A percentile compares a stretch with the other conserved stretches of the same genome.
phyloP scores from a whole-genome alignment of 2,329 filamentous ascomycete genomes.

The Exserohilum turcica region DNA sequence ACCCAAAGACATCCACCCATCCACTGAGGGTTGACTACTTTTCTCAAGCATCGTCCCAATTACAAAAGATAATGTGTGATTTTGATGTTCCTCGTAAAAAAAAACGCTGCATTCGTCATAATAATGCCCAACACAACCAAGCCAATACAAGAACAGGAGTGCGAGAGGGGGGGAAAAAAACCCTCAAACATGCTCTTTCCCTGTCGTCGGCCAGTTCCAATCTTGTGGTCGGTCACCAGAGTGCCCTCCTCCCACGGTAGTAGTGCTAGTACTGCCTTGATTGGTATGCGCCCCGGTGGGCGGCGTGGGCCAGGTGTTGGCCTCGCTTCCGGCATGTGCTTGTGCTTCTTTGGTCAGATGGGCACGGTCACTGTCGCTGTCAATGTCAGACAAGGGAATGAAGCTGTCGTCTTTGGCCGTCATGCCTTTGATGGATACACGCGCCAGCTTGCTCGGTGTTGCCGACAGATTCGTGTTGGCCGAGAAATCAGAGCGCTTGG shows the following conservation, averaged over 20 bases:
- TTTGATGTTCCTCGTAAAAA: too few relatives aligned
- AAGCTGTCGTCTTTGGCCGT: slow-evolving; percentile 23
- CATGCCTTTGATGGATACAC: slow-evolving; percentile 25
- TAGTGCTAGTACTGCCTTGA: slow-evolving; percentile 1
- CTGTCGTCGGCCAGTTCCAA: slow-evolving; percentile 10
- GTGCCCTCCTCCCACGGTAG: neutral
- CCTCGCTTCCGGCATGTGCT: slow-evolving; percentile 4
- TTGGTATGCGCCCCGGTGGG: slow-evolving; percentile 9
- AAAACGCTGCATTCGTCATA: too few relatives aligned
- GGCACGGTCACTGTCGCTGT: slow-evolving; percentile 14
- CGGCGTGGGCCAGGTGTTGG: slow-evolving; percentile 10
- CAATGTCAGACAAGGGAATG: slow-evolving; percentile 28
- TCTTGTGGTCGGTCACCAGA: slow-evolving; percentile 9
- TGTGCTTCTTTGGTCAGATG: slow-evolving; percentile 1
- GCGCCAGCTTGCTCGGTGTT: slow-evolving; percentile 4
- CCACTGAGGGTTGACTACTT: too few relatives aligned
- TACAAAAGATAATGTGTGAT: too few relatives aligned
- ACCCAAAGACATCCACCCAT: too few relatives aligned
- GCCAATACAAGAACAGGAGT: too few relatives aligned
- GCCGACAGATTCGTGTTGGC: neutral
- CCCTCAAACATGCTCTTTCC: slow-evolving; percentile 19
- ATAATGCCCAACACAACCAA: too few relatives aligned
- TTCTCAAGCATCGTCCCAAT: too few relatives aligned
- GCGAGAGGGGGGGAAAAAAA: neutral
- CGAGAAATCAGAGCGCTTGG: slow-evolving; percentile 5